Conservation (phyloP, 805 yeast genomes). For the Kodamaea kakaduensis region DNA sequence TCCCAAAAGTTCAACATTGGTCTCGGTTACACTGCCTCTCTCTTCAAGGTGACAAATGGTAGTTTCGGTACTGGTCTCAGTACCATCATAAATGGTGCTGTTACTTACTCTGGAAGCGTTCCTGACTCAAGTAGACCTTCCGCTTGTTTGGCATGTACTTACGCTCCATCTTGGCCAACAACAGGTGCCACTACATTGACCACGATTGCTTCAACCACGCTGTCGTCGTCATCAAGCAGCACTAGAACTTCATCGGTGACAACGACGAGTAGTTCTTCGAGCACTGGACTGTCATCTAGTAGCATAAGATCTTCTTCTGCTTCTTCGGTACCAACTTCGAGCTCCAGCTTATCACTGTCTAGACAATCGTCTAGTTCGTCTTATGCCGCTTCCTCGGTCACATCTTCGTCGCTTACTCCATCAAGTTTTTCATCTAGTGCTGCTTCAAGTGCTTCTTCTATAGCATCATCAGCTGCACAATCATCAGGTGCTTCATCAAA, state of each 20-base stretch:
- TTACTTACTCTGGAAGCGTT: slow-evolving; percentile 10
- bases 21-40: slow-evolving; percentile 8
- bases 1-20: slow-evolving; percentile 11
- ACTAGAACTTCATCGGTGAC: not conserved
- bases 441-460: too few species aligned
- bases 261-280: not conserved
- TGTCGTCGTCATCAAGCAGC: not conserved
- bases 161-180: slow-evolving; percentile 11
- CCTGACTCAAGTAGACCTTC: slow-evolving; percentile 8
- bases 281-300: not conserved
- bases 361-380: too few species aligned
- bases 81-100: slow-evolving; percentile 8
- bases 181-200: slow-evolving; percentile 9
- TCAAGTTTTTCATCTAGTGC: too few species aligned
- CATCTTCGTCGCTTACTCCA: too few species aligned
- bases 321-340: not conserved
- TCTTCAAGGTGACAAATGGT: slow-evolving; percentile 5
- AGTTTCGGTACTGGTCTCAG: slow-evolving; percentile 6
- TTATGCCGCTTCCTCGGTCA: too few species aligned
- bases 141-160: slow-evolving; percentile 6
- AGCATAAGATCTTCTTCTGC: not conserved
- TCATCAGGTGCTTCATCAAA: not conserved
- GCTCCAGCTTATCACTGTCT: too few species aligned
- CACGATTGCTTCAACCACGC: not conserved
- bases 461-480: not conserved